Evolutionary conservation across 169 alveolate genomes (phyloP).

Genomic region (Eimeria acervulina): DNA sequence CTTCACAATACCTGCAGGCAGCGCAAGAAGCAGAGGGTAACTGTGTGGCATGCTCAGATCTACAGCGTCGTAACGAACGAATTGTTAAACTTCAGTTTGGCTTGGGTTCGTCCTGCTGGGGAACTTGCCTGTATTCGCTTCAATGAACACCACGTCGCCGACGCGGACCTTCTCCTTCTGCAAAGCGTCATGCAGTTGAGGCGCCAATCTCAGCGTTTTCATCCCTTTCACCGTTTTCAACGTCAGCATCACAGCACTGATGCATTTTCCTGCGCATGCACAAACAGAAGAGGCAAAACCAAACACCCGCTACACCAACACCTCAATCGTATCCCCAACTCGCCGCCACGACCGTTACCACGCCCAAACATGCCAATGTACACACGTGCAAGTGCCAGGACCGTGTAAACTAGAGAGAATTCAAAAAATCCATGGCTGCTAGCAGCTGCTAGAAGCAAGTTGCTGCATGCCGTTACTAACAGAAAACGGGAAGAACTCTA

Average conservation of each 20-base stretch:
- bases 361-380: neutral
- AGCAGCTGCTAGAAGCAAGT: neutral
- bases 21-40: neutral
- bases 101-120: neutral
- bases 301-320: neutral
- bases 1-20: slow-evolving; percentile 95
- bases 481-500: too few species aligned
- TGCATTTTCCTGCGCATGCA: slow-evolving; percentile 90
- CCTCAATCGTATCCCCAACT: neutral
- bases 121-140: slow-evolving; percentile 94
- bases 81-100: neutral
- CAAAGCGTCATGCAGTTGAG: slow-evolving; percentile 96
- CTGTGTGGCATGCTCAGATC: neutral
- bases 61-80: neutral
- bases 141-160: slow-evolving; percentile 94
- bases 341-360: neutral
- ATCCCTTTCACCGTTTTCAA: slow-evolving; percentile 98
- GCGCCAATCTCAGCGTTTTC: slow-evolving; percentile 98
- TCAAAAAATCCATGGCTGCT: neutral
- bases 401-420: neutral
- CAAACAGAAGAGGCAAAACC: neutral
- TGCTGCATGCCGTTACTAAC: neutral
- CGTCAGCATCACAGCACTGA: slow-evolving; percentile 96
- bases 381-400: neutral
- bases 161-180: slow-evolving; percentile 97